Base-by-base conservation (phyloP, 2,329 filamentous ascomycete genomes). In the Venturia oleaginea region DNA sequence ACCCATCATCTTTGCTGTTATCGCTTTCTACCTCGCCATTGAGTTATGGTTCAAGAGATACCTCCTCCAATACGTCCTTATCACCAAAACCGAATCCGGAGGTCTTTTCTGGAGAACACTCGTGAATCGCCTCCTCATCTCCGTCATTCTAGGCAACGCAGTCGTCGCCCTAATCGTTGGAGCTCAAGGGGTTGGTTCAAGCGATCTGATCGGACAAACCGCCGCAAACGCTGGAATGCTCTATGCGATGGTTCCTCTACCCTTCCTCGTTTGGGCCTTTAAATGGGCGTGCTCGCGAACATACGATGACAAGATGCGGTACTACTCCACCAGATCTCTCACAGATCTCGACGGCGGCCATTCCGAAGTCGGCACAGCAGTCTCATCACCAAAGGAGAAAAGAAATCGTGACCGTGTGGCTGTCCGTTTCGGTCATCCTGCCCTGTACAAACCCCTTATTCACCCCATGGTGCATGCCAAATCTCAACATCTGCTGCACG, bases 21-120 rank as follows among this genome's bases (percentile, higher is more conserved):
- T 90, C 0, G 92, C 92, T 1, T 77, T 97, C 37, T 97, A 97
- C 80, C 97, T 97, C 74, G 79, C 80, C 62, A 80, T 99, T 61
- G 94, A 99, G 74, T 87, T 87, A 4, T 91, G 88, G 76, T 81
- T 97, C 72, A 97, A 96, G 83, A 97, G 97, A 77, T 99, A 99
- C 72, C 80, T 57, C n/a, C 37, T 32, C 37, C 59, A 57, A 43
- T 81, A 99, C 76, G 88, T 97, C 68, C 97, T 97, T 72, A 84
- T 96, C 68, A 99, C 94, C 55, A 99, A 97, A 79, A 96, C 89
- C 34, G 94, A 99, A 73, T 97, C 92, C 0, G 93, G 92, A 7
- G 94, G 94, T 61, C 85, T 89, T 73, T 96, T 91, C 73, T 99
- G 94, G 94, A 86, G 91, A 22, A 85, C 92, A 0, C 75, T 97